Percentiles rank a stretch among this genome's conserved stretches.
These are phyloP conservation scores for Coemansia sp. DNA, from an alignment of 192 early-diverging fungal species.

Conservation along the genomic window DNA sequence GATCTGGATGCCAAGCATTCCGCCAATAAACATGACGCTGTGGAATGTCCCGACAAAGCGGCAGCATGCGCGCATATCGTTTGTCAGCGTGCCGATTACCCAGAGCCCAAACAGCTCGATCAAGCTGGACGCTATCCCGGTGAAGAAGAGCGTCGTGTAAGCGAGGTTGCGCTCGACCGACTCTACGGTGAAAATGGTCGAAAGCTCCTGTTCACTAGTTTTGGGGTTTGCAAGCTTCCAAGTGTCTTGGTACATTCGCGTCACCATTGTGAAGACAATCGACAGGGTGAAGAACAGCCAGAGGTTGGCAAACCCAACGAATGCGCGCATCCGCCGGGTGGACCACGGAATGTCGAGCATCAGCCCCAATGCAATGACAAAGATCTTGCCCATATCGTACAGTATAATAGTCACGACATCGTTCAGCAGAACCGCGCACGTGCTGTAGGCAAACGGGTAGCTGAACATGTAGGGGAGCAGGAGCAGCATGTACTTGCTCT, in stretches of 20 bases:
- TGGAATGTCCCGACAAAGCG: conserved; percentile 43
- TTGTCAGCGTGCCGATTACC: conserved; percentile 50
- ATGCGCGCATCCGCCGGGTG: conserved; percentile 19
- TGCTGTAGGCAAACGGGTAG: conserved; percentile 35
- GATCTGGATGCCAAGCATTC: conserved; percentile 29
- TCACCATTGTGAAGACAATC: conserved; percentile 10
- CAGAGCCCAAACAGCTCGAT: conserved; percentile 45
- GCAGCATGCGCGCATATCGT: conserved; percentile 33
- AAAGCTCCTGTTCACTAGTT: not conserved
- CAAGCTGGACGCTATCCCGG: conserved; percentile 26
- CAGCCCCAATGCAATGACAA: conserved; percentile 26
- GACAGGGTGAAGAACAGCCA: conserved; percentile 18
- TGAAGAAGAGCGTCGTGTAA: not conserved
- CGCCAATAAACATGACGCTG: conserved; percentile 37
- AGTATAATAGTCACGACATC: conserved; percentile 25
- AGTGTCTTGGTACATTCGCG: conserved; percentile 3
- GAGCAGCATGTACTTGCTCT: conserved; percentile 23
- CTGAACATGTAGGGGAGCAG: conserved; percentile 30
- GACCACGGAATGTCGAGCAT: conserved; percentile 41
- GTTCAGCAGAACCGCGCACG: conserved; percentile 23
- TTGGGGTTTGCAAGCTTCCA: not conserved
- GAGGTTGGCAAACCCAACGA: conserved; percentile 16
- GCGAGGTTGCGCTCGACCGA: not conserved
- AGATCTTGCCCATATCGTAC: conserved; percentile 37
- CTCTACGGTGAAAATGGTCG: not conserved